These are phyloP conservation scores for Colletotrichum zoysiae DNA, from an alignment of 2,329 filamentous ascomycete species.

Conservation along the genomic window DNA sequence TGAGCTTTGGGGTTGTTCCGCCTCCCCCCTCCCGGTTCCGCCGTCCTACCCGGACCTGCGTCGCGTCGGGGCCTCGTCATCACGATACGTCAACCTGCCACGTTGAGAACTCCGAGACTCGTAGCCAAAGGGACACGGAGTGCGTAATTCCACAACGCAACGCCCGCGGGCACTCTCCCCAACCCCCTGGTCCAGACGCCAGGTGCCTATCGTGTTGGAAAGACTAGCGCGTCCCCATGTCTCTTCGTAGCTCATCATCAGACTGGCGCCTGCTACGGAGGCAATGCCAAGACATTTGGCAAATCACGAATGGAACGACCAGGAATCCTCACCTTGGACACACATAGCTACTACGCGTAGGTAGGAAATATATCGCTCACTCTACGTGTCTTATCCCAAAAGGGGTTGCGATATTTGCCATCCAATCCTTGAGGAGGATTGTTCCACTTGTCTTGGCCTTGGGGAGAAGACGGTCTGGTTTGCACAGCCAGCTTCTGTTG, in stretches of 20 bases:
- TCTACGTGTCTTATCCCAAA: not conserved
- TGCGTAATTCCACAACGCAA: not conserved
- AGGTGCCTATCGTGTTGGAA: not conserved
- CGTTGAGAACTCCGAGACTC: not conserved
- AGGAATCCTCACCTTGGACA: not conserved
- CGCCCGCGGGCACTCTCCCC: not conserved
- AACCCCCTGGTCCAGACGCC: slow-evolving; percentile 6
- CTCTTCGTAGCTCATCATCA: not conserved
- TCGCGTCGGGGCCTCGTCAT: slow-evolving; percentile 16
- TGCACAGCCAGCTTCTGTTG: not conserved
- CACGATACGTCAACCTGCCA: slow-evolving; percentile 17
- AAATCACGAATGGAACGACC: slow-evolving; percentile 26
- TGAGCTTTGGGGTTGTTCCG: not conserved
- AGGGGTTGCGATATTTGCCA: not conserved
- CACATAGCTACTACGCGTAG: not conserved
- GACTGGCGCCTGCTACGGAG: slow-evolving; percentile 12
- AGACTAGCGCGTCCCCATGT: slow-evolving; percentile 19
- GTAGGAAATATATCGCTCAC: slow-evolving; percentile 32
- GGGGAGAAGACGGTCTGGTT: not conserved
- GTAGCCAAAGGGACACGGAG: not conserved
- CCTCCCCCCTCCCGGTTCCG: not conserved
- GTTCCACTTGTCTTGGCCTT: not conserved
- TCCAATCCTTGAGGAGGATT: not conserved
- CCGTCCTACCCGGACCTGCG: not conserved
- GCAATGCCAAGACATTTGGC: slow-evolving; percentile 29